phyloP scores from a whole-genome alignment of 345 rosid species.

The Abelmoschus esculentus region DNA sequence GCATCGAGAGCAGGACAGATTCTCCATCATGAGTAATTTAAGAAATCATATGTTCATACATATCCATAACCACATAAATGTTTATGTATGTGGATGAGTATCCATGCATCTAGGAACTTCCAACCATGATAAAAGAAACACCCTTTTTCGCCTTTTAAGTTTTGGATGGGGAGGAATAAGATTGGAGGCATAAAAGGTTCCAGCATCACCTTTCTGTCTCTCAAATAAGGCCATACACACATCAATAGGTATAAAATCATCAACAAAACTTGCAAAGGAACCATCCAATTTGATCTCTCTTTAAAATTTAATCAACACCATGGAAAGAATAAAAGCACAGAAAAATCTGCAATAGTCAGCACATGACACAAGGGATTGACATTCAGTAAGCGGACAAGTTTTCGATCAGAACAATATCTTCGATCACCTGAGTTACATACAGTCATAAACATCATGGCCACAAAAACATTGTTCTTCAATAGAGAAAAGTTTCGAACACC shows the following conservation, averaged over 20 bases:
- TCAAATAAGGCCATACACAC: background rate
- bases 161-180: slow-evolving; percentile 17
- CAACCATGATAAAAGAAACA: background rate
- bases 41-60: background rate
- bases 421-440: background rate
- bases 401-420: background rate
- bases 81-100: background rate
- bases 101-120: slow-evolving; percentile 5
- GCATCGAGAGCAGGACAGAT: background rate
- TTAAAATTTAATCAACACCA: slow-evolving; percentile 1
- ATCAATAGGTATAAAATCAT: background rate
- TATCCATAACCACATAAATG: background rate
- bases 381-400: background rate
- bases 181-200: slow-evolving; percentile 8
- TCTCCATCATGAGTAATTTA: background rate
- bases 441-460: background rate
- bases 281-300: background rate
- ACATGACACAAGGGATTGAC: background rate
- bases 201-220: slow-evolving; percentile 23
- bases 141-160: slow-evolving; percentile 2
- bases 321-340: background rate
- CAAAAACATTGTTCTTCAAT: slow-evolving; percentile 6
- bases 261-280: background rate
- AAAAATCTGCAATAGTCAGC: background rate
- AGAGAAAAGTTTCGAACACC: background rate